Base-by-base conservation (phyloP, 371 early-diverging fungal species). In the Catenaria anguillulae region DNA sequence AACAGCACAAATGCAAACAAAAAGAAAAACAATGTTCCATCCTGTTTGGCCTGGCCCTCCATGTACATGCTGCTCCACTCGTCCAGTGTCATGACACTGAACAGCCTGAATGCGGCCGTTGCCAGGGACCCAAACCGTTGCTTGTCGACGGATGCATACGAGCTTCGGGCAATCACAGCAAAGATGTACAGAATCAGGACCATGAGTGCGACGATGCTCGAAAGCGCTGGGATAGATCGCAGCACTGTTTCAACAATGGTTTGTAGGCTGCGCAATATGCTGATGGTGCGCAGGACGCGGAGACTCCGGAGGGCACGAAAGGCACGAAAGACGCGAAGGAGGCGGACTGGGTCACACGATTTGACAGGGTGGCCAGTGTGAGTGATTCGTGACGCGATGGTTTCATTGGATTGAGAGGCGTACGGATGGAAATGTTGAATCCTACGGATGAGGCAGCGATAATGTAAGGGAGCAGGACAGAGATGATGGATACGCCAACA, bases 171-270 rank as follows among this genome's bases (percentile, higher is more conserved):
- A 45, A 65, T 34, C n/a, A 68, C 67, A 13, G 67, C 60, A 45
- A 68, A 66, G 10, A 67, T 63, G 55, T 65, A 69, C 43, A 69
- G 15, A 24, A 63, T 40, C 29, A 66, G 43, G 23, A 21, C 60
- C 29, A 63, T 26, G n/a, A 69, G 54, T 2, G 62, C 36, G 0
- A 64, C 61, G 36, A 70, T 70, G 56, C 61, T 68, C 2, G 48
- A 23, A 66, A 70, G 66, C 24, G 71, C 71, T 29, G 68, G 66
- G 29, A 70, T 62, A 10, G 71, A 70, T 48, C 66, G 68, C 34
- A 70, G 60, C 19, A 70, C 46, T 8, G 67, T 68, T 15, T 55
- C 36, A 13, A 70, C 66, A 15, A 70, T 65, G 24, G 67, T 56
- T 46, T 68, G 64, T 31, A 70, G 60, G 15, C 63, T 65, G n/a